Evolutionary conservation across 257 asterid genomes (phyloP).

Genomic region (Solanum rostratum): DNA sequence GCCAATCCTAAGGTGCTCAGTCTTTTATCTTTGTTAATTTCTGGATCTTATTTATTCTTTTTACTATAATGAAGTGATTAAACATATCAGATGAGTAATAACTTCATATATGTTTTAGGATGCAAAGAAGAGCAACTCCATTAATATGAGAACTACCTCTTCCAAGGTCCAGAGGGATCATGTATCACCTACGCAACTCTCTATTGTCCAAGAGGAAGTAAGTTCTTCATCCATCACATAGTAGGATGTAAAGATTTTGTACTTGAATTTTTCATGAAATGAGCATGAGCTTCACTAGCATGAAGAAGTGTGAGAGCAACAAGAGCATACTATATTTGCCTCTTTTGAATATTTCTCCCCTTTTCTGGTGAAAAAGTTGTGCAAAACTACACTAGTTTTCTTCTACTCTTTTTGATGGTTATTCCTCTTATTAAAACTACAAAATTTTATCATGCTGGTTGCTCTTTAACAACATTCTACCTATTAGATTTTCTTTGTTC

Average conservation of each 20-base stretch:
- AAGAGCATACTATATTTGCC: background rate
- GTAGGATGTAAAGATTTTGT: background rate
- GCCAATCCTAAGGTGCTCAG: constrained; percentile 15
- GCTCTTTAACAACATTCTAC: background rate
- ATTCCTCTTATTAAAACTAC: background rate
- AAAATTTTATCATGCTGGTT: background rate
- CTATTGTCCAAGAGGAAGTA: constrained; percentile 61
- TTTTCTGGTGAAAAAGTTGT: background rate
- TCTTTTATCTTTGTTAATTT: background rate
- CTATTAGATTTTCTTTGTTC: background rate
- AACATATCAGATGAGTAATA: background rate
- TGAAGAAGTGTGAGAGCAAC: background rate
- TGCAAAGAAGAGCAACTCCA: constrained; percentile 32
- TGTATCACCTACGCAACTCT: constrained; percentile 25
- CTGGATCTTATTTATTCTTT: background rate
- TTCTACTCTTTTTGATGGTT: background rate
- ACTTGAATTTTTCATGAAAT: background rate
- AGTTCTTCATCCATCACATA: constrained; percentile 7
- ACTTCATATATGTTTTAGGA: background rate
- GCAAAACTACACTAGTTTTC: background rate
- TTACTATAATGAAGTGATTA: background rate
- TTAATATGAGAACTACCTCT: constrained; percentile 23
- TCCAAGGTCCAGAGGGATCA: constrained; percentile 15
- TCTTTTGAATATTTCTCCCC: background rate
- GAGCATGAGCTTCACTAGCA: background rate